phyloP scores from a whole-genome alignment of 495 filamentous ascomycete species.

The Penicillium riverlandense region DNA sequence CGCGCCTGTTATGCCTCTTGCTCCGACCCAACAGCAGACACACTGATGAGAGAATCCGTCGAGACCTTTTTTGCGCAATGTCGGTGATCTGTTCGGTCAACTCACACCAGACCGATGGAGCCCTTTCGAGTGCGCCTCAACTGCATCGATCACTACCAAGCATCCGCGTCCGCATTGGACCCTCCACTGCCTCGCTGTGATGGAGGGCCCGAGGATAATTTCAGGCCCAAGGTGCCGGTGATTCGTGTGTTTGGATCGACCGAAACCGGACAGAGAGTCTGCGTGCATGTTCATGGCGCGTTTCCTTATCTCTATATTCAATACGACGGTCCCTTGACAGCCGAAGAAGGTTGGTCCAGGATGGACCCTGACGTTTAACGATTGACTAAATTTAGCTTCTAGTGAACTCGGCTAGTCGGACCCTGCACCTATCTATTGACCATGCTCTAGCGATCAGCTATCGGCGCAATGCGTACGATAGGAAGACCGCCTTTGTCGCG shows the following conservation, averaged over 20 bases:
- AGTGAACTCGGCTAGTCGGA: conserved; percentile 66
- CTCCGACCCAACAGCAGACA: not conserved
- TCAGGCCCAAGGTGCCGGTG: conserved; percentile 69
- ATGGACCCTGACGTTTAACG: not conserved
- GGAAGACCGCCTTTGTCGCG: conserved; percentile 67
- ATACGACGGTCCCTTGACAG: conserved; percentile 64
- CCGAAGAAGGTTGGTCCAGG: conserved; percentile 52
- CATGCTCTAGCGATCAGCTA: conserved; percentile 77
- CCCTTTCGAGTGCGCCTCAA: conserved; percentile 83
- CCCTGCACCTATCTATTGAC: conserved; percentile 74
- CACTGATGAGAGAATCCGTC: conserved; percentile 3
- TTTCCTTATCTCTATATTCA: conserved; percentile 92
- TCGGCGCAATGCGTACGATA: conserved; percentile 62
- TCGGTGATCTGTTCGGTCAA: conserved; percentile 20
- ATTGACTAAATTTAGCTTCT: no score
- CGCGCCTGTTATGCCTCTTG: conserved; percentile 8
- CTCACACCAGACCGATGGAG: conserved; percentile 41
- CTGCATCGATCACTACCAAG: conserved; percentile 90
- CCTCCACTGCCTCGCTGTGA: conserved; percentile 59
- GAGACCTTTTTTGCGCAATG: conserved; percentile 12
- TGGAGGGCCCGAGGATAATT: conserved; percentile 41
- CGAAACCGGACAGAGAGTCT: conserved; percentile 92
- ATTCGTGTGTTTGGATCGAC: conserved; percentile 90
- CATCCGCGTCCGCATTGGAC: conserved; percentile 69
- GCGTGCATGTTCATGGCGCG: conserved; percentile 91